A percentile compares a stretch with the other conserved stretches of the same genome.
Evolutionary conservation across 106 monocot genomes (phyloP).

Genomic region (Phalaenopsis equestris): DNA sequence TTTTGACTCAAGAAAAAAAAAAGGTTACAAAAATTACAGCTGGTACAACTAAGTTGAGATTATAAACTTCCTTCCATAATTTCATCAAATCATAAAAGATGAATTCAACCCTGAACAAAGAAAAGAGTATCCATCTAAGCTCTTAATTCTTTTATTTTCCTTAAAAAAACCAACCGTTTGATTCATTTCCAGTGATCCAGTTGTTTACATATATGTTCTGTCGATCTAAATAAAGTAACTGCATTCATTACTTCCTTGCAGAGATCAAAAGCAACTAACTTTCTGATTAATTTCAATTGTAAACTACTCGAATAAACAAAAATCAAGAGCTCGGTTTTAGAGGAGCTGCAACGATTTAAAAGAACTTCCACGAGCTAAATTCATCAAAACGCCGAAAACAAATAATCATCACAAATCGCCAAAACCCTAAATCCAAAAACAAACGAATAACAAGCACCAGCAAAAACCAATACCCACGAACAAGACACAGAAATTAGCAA

Average conservation of each 20-base stretch:
- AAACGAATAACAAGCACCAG: not conserved
- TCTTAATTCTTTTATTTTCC: not conserved
- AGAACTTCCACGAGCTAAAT: slow-evolving; percentile 1
- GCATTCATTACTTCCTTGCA: not conserved
- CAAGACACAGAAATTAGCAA: not conserved
- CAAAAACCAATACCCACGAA: not conserved
- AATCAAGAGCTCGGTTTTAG: not conserved
- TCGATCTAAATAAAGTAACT: not conserved
- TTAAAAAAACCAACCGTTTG: not conserved
- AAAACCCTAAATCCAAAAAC: not conserved
- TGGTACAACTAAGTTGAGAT: not conserved
- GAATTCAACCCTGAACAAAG: slow-evolving; percentile 7
- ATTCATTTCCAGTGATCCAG: not conserved
- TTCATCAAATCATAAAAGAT: not conserved
- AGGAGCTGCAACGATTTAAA: not conserved
- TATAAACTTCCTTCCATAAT: not conserved
- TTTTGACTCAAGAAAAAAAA: not conserved
- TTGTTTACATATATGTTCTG: not conserved
- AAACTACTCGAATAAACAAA: slow-evolving; percentile 2
- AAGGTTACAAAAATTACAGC: not conserved
- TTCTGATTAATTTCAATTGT: not conserved
- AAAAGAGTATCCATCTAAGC: not conserved
- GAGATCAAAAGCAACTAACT: not conserved
- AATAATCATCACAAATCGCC: not conserved
- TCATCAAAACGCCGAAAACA: not conserved